A percentile compares a stretch with the other conserved stretches of the same genome.
These are phyloP conservation scores for Penicillium hordei DNA, from an alignment of 2,329 filamentous ascomycete species.

Conservation along the genomic window DNA sequence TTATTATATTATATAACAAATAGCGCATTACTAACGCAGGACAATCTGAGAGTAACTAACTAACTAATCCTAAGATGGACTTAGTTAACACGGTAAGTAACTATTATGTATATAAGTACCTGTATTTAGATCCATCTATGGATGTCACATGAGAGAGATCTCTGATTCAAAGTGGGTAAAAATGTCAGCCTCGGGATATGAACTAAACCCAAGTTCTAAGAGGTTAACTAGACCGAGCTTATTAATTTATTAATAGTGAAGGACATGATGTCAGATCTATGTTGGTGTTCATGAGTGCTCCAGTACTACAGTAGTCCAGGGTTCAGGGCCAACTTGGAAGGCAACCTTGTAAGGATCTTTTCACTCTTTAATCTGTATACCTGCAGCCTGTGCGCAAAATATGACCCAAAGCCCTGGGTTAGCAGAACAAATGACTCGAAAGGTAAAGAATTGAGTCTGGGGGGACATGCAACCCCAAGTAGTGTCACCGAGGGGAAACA, in stretches of 20 bases:
- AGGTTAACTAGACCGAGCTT: constrained; percentile 7
- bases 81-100: background rate
- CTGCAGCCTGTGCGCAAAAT: background rate
- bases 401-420: background rate
- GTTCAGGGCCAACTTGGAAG: background rate
- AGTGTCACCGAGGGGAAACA: background rate
- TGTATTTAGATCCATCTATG: background rate
- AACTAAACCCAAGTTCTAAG: background rate
- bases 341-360: background rate
- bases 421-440: background rate
- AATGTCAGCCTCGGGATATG: constrained; percentile 15
- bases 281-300: background rate
- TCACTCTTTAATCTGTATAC: background rate
- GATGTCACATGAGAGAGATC: constrained; percentile 19
- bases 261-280: constrained; percentile 15
- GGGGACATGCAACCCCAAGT: constrained; percentile 5
- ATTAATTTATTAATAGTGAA: constrained; percentile 11
- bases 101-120: constrained; percentile 4
- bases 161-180: constrained; percentile 14
- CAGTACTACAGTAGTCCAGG: background rate
- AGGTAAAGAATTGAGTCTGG: background rate
- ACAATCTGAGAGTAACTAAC: background rate
- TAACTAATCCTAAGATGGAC: background rate
- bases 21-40: background rate
- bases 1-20: background rate